phyloP scores from a whole-genome alignment of 164 flowering plant genomes.

The Sextonia rubra region DNA sequence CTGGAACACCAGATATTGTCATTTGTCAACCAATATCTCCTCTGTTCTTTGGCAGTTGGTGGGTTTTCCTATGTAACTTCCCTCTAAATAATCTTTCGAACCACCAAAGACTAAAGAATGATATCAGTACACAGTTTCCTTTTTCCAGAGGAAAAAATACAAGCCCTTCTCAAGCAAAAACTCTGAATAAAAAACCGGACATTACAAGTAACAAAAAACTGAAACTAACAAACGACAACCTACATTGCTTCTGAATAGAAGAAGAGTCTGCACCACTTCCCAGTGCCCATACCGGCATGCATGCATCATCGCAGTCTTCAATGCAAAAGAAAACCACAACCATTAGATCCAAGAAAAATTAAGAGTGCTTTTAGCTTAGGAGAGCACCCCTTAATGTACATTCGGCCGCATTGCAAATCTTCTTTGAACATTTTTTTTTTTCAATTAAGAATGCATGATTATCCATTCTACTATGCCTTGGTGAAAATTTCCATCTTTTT shows the following conservation, averaged over 20 bases:
- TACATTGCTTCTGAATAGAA: slow-evolving; percentile 85
- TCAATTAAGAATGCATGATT: too few species aligned
- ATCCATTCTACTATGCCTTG: too few species aligned
- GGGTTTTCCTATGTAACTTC: background rate
- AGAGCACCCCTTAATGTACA: too few species aligned
- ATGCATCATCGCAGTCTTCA: slow-evolving; percentile 96
- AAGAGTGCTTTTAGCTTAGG: background rate
- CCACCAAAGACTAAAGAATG: background rate
- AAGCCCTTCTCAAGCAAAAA: background rate
- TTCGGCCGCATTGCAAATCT: too few species aligned
- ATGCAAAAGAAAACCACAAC: slow-evolving; percentile 8
- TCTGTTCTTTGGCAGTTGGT: background rate
- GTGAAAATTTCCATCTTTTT: too few species aligned
- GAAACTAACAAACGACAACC: slow-evolving; percentile 23
- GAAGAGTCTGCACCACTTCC: slow-evolving; percentile 95
- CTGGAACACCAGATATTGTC: background rate
- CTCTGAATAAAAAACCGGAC: background rate
- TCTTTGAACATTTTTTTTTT: too few species aligned
- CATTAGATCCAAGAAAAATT: background rate
- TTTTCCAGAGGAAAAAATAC: background rate
- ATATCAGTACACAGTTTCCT: background rate
- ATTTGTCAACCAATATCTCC: background rate
- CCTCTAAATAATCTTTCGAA: background rate
- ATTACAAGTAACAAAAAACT: background rate
- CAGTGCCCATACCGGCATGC: slow-evolving; percentile 98